Base-by-base conservation (phyloP, 495 filamentous ascomycete genomes). In the Aspergillus avenaceus region DNA sequence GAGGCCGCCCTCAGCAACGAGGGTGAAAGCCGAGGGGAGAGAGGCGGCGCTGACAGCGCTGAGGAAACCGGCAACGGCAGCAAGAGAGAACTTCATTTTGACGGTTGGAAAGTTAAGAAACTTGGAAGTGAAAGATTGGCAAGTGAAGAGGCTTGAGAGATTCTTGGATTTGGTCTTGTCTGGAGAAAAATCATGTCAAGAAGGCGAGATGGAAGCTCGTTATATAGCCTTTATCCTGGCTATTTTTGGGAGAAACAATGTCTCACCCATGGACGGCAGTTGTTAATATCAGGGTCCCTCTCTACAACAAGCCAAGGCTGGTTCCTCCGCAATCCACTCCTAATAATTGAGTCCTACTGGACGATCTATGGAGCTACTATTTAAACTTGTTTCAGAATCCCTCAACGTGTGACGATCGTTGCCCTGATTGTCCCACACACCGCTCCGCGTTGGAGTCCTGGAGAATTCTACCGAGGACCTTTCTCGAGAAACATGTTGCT, bases 81-180 rank as follows among this genome's bases (percentile, higher is more conserved):
- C 46, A 26, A 49, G 23, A 24, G 46, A 49, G 34, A 49, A 41
- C 46, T 49, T 49, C 46, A 49, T 49, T 49, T 11, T 49, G 46
- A 28, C 6, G 16, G 46, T 48, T 25, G 45, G 11, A 25, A 16
- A 11, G 7, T 16, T 25, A 11, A n/a, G 22, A 7, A 28, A 27
- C 9, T 14, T 14, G 24, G 19, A 5, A 42, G 12, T 9, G 12
- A 42, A 24, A 14, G 32, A 2, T 36, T 36, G n/a, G 32, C 32
- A 36, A 16, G 32, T n/a, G 8, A 16, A n/a, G n/a, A n/a, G n/a
- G n/a, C n/a, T n/a, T n/a, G n/a, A n/a, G n/a, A n/a, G n/a, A n/a
- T n/a, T n/a, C 12, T 36, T 36, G 32, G 11, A 34, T n/a, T 34
- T 4, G 29, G 14, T 8, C 29, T 34, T 5, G 29, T 34, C n/a